phyloP scores from a whole-genome alignment of 345 rosid species.

The Anastatica hierochuntica region DNA sequence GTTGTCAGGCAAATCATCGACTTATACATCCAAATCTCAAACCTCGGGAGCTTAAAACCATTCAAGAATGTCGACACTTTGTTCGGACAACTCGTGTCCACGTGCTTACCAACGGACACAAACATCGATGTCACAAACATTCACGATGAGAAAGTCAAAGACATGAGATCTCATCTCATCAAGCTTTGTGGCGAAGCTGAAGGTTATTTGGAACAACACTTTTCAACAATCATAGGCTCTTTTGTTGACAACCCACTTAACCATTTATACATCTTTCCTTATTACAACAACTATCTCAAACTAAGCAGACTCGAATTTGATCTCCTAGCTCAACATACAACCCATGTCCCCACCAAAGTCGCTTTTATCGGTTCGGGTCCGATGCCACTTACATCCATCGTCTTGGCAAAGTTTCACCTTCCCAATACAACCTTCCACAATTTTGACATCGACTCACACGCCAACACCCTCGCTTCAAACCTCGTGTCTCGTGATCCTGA shows the following conservation, averaged over 20 bases:
- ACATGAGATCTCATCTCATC: constrained; percentile 63
- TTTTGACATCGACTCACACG: constrained; percentile 60
- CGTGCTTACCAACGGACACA: constrained; percentile 70
- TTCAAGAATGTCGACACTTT: constrained; percentile 81
- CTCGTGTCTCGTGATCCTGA: constrained; percentile 49
- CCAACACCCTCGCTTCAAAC: constrained; percentile 49
- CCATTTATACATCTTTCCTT: constrained; percentile 65
- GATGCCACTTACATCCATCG: constrained; percentile 75
- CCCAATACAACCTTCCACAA: constrained; percentile 51
- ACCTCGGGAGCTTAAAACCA: constrained; percentile 68
- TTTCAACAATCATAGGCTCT: constrained; percentile 53
- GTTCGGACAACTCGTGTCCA: constrained; percentile 68
- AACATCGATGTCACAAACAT: constrained; percentile 56
- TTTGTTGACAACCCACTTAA: constrained; percentile 57
- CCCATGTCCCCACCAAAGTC: constrained; percentile 32
- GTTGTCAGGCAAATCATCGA: constrained; percentile 46
- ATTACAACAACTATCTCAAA: constrained; percentile 69
- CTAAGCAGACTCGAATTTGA: constrained; percentile 66
- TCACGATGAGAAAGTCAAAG: constrained; percentile 38
- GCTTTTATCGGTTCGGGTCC: constrained; percentile 94
- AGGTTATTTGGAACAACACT: constrained; percentile 57
- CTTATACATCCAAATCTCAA: constrained; percentile 57
- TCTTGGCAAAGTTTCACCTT: constrained; percentile 64
- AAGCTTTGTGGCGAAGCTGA: constrained; percentile 76
- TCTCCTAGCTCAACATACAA: constrained; percentile 38